These are phyloP conservation scores for Phytophthora kernoviae DNA, from an alignment of 352 stramenopile species.

Conservation along the genomic window DNA sequence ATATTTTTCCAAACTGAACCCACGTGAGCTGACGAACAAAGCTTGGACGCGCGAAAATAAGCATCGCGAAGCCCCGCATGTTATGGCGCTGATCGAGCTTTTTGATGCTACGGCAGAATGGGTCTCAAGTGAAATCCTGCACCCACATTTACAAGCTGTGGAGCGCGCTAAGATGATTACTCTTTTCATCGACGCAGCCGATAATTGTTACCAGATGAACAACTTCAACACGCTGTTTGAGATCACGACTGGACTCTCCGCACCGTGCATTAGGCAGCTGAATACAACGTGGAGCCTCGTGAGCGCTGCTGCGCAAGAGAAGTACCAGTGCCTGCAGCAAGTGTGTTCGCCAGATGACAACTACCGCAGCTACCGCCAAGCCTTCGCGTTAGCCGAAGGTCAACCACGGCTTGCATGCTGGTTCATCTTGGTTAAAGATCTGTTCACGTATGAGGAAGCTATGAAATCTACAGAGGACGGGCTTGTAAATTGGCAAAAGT, in stretches of 20 bases:
- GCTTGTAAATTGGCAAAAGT: constrained; percentile 89
- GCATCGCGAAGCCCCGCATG: constrained; percentile 76
- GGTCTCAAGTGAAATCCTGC: constrained; percentile 89
- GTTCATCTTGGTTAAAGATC: constrained; percentile 88
- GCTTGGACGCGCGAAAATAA: constrained; percentile 86
- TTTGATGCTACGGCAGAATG: constrained; percentile 86
- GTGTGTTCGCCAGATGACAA: constrained; percentile 87
- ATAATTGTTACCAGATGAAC: constrained; percentile 86
- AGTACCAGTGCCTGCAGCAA: constrained; percentile 83
- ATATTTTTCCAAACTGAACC: constrained; percentile 71
- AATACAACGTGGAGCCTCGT: constrained; percentile 86
- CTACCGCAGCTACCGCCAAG: constrained; percentile 85
- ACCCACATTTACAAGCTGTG: constrained; percentile 80
- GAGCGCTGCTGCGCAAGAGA: constrained; percentile 60
- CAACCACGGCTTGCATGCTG: constrained; percentile 79
- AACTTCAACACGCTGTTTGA: constrained; percentile 92
- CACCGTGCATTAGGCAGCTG: constrained; percentile 82
- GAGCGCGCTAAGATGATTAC: constrained; percentile 84
- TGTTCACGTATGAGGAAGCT: constrained; percentile 88
- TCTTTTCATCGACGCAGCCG: constrained; percentile 84
- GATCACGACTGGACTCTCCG: constrained; percentile 76
- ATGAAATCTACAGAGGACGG: constrained; percentile 87
- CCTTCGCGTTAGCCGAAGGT: constrained; percentile 77
- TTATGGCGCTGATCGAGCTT: constrained; percentile 86
- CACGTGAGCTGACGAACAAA: constrained; percentile 87